A percentile compares a stretch with the other conserved stretches of the same genome.
Evolutionary conservation across 208 protist species (phyloP).

Genomic region (Wallacemonas sp.): DNA sequence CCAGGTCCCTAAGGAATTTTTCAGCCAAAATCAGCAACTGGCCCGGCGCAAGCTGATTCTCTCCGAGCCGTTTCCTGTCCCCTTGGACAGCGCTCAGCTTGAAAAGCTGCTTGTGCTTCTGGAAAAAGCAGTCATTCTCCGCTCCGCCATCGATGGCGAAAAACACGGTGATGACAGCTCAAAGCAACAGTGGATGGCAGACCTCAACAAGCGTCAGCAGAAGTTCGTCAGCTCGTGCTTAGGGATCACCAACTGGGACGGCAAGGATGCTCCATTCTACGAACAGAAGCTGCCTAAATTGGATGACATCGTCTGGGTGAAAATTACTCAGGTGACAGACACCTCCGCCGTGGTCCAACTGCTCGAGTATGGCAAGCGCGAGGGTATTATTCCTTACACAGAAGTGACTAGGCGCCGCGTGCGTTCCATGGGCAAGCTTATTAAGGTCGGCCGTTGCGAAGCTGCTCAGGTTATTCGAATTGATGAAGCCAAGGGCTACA

Average conservation of each 20-base stretch:
- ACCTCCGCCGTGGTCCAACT: conserved; percentile 94
- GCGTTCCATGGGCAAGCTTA: conserved; percentile 98
- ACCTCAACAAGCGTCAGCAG: conserved; percentile 75
- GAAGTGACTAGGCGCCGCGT: conserved; percentile 98
- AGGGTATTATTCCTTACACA: conserved; percentile 98
- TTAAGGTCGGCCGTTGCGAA: conserved; percentile 97
- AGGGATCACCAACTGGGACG: conserved; percentile 77
- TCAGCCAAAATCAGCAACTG: conserved; percentile 59
- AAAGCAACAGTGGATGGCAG: conserved; percentile 66
- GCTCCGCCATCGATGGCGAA: conserved; percentile 53
- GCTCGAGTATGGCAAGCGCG: conserved; percentile 98
- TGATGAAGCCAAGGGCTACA: conserved; percentile 99
- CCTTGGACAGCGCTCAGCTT: conserved; percentile 50
- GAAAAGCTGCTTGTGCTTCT: conserved; percentile 58
- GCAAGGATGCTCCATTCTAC: conserved; percentile 73
- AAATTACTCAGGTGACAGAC: conserved; percentile 92
- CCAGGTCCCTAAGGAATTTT: conserved; percentile 80
- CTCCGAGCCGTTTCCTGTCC: conserved; percentile 67
- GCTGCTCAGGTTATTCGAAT: conserved; percentile 98
- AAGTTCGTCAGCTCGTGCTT: conserved; percentile 79
- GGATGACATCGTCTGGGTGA: conserved; percentile 98
- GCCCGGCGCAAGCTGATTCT: conserved; percentile 58
- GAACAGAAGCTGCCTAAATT: conserved; percentile 91
- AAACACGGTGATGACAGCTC: conserved; percentile 39
- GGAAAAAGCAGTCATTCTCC: conserved; percentile 78